phyloP scores from a whole-genome alignment of 306 rosid species.

The Senna siamea region DNA sequence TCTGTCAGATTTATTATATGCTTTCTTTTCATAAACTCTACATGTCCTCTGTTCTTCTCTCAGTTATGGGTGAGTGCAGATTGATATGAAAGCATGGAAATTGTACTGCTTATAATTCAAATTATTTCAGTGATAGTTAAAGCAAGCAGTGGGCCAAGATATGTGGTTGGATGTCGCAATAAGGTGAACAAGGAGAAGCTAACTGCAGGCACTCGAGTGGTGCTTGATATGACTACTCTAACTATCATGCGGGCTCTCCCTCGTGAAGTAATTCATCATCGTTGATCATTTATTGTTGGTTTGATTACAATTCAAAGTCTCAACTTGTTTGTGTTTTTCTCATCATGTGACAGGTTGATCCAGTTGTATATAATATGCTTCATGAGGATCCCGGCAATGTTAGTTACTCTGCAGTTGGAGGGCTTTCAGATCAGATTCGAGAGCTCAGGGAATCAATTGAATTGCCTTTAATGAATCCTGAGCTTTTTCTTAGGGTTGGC shows the following conservation, averaged over 20 bases:
- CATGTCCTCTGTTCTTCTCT: not conserved
- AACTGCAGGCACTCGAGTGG: slow-evolving; percentile 74
- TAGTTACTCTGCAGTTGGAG: slow-evolving; percentile 88
- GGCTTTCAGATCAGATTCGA: slow-evolving; percentile 82
- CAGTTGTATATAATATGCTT: slow-evolving; percentile 75
- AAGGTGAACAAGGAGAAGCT: slow-evolving; percentile 80
- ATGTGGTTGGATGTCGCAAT: slow-evolving; percentile 75
- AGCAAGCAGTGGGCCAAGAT: slow-evolving; percentile 70
- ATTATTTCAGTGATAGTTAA: slow-evolving; percentile 66
- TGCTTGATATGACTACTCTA: slow-evolving; percentile 68
- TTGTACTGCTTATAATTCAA: not conserved
- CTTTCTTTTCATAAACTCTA: not conserved
- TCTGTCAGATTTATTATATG: not conserved
- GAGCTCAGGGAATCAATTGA: slow-evolving; percentile 80
- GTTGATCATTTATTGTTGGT: not conserved
- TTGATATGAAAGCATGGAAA: not conserved
- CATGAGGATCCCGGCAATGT: slow-evolving; percentile 86
- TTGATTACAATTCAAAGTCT: not conserved
- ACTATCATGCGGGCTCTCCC: slow-evolving; percentile 86
- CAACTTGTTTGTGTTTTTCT: not conserved
- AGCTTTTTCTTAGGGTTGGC: slow-evolving; percentile 81
- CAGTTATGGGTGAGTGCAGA: not conserved
- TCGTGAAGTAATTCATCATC: slow-evolving; percentile 55
- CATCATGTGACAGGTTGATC: slow-evolving; percentile 61
- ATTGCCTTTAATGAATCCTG: slow-evolving; percentile 86